Evolutionary conservation across 202 grass and related monocot genomes (phyloP).

Genomic region (Digitaria exilis): DNA sequence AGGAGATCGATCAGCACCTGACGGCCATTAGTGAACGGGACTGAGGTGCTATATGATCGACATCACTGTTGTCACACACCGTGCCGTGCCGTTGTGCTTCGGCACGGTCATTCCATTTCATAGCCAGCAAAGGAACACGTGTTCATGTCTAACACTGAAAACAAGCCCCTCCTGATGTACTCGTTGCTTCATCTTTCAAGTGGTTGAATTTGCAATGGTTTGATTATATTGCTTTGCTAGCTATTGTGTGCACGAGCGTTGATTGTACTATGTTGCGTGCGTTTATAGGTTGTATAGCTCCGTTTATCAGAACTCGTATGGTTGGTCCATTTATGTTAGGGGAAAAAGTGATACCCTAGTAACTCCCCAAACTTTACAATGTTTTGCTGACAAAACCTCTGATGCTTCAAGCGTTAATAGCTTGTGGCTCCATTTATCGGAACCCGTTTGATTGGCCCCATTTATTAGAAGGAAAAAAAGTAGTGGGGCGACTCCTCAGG

Average conservation of each 20-base stretch:
- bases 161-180: constrained; percentile 20
- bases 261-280: not conserved
- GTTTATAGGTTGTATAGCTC: too few species aligned
- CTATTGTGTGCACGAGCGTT: not conserved
- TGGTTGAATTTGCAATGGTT: constrained; percentile 40
- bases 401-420: not conserved
- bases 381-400: too few species aligned
- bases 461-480: not conserved
- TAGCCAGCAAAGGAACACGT: constrained; percentile 32
- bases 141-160: constrained; percentile 36
- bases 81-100: constrained; percentile 14
- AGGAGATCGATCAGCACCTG: constrained; percentile 97
- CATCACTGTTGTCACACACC: not conserved
- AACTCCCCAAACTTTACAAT: too few species aligned
- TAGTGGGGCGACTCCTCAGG: not conserved
- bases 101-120: constrained; percentile 47
- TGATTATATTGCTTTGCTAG: not conserved
- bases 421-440: not conserved
- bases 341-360: too few species aligned
- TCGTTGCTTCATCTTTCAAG: constrained; percentile 16
- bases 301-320: too few species aligned
- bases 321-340: too few species aligned
- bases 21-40: constrained; percentile 97
- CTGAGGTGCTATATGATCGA: constrained; percentile 25
- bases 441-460: not conserved